These are phyloP conservation scores for Sarcodon aspratus DNA, from an alignment of 768 basidiomycete genomes.

Conservation along the genomic window DNA sequence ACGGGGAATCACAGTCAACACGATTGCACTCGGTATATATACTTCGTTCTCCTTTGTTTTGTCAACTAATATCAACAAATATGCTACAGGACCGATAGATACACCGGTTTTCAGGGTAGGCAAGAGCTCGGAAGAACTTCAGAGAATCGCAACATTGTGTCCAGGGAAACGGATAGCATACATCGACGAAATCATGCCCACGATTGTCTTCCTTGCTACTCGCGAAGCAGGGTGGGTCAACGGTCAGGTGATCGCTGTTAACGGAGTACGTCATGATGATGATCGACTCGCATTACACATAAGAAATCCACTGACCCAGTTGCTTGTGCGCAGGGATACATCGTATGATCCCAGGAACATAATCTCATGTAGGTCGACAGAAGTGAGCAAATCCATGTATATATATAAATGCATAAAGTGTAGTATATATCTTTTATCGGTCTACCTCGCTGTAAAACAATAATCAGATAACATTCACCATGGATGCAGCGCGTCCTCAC, in stretches of 20 bases:
- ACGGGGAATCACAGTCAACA: slow-evolving; percentile 39
- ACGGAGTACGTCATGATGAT: slow-evolving; percentile 29
- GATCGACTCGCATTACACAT: too few species aligned
- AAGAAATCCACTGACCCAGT: too few species aligned
- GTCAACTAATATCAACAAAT: neutral
- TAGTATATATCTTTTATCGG: slow-evolving; percentile 18
- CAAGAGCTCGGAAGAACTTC: slow-evolving; percentile 30
- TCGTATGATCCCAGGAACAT: too few species aligned
- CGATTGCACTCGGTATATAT: slow-evolving; percentile 26
- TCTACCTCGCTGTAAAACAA: slow-evolving; percentile 29
- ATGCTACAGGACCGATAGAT: slow-evolving; percentile 28
- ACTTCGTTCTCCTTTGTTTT: neutral
- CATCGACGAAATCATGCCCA: slow-evolving; percentile 36
- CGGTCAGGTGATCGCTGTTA: slow-evolving; percentile 37
- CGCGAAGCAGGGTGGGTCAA: slow-evolving; percentile 41
- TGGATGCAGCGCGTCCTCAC: slow-evolving; percentile 20
- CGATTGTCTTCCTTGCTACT: slow-evolving; percentile 37
- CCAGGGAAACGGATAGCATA: slow-evolving; percentile 30
- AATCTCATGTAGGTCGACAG: too few species aligned
- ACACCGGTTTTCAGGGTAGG: slow-evolving; percentile 37
- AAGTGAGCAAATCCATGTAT: too few species aligned
- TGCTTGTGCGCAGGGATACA: too few species aligned
- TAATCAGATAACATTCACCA: neutral
- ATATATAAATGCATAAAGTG: neutral
- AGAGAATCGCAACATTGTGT: slow-evolving; percentile 27